A percentile compares a stretch with the other conserved stretches of the same genome.
Conservation (phyloP, 2,329 filamentous ascomycete genomes). For the Saccharata proteae region DNA sequence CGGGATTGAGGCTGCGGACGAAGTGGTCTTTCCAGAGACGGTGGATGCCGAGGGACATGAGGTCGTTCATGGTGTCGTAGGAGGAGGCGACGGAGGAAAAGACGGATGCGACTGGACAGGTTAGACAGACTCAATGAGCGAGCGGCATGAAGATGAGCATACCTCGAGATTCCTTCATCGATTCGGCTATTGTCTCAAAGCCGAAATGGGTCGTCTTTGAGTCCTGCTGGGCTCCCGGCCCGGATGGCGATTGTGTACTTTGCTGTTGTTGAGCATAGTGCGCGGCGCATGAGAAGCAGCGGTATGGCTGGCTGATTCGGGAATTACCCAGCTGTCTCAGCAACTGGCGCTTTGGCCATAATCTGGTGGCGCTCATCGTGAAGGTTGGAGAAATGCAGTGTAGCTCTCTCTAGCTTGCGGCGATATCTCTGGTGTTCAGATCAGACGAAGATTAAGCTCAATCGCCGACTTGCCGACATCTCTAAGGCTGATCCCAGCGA, state of each 20-base stretch:
- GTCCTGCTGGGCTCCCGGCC: conserved; percentile 28
- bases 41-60: conserved; percentile 97
- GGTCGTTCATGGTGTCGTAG: conserved; percentile 97
- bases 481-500: no score
- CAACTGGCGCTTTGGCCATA: conserved; percentile 20
- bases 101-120: conserved; percentile 60
- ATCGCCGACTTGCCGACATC: no score
- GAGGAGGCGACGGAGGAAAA: conserved; percentile 91
- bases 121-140: conserved; percentile 1
- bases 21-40: conserved; percentile 97
- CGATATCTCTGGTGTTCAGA: no score
- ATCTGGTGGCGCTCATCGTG: conserved; percentile 14
- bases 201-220: conserved; percentile 83
- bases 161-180: conserved; percentile 62
- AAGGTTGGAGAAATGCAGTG: conserved; percentile 9
- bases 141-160: conserved; percentile 8
- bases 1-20: conserved; percentile 80
- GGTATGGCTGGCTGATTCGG: conserved; percentile 20
- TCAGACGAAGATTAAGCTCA: no score
- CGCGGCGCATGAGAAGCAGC: conserved; percentile 40
- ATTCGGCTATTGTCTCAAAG: conserved; percentile 71
- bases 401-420: not conserved
- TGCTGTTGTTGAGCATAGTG: conserved; percentile 27
- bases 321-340: conserved; percentile 11
- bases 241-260: conserved; percentile 24